Conservation (phyloP, 305 asterid genomes). For the Euphrasia arctica region DNA sequence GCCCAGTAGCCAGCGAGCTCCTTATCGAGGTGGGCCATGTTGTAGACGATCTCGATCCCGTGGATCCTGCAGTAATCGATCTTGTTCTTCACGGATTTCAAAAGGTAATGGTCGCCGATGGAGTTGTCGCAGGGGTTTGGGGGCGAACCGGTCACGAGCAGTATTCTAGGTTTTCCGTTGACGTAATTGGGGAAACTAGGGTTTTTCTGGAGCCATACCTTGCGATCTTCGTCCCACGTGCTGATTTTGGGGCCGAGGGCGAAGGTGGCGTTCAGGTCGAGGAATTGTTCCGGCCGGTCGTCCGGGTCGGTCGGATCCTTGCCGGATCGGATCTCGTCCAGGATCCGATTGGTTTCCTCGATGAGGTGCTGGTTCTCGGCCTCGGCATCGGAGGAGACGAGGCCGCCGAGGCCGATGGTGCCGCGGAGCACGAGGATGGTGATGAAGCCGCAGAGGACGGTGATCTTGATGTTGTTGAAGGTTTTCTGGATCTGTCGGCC, state of each 20-base stretch:
- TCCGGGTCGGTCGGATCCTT: constrained; percentile 56
- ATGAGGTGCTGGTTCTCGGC: constrained; percentile 54
- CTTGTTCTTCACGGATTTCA: constrained; percentile 73
- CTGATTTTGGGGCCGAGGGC: constrained; percentile 63
- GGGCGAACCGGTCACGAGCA: constrained; percentile 86
- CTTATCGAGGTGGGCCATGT: constrained; percentile 85
- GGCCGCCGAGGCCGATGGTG: constrained; percentile 79
- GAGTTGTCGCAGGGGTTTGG: constrained; percentile 86
- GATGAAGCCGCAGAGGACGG: constrained; percentile 86
- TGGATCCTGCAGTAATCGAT: constrained; percentile 92
- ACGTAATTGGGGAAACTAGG: constrained; percentile 58
- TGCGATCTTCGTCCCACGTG: constrained; percentile 72
- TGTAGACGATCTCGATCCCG: constrained; percentile 86
- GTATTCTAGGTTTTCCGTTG: constrained; percentile 65
- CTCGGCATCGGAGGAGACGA: constrained; percentile 62
- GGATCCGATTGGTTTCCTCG: constrained; percentile 77
- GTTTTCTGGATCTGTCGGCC: constrained; percentile 81
- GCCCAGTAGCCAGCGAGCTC: constrained; percentile 92
- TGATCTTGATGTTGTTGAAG: constrained; percentile 82
- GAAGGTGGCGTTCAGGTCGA: constrained; percentile 43
- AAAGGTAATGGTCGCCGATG: constrained; percentile 88
- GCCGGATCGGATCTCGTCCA: constrained; percentile 85
- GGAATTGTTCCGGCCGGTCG: constrained; percentile 35
- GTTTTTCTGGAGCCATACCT: constrained; percentile 67
- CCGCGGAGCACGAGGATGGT: constrained; percentile 94